Evolutionary conservation across 805 yeast species (phyloP).

Genomic region (Teunomyces stri): DNA sequence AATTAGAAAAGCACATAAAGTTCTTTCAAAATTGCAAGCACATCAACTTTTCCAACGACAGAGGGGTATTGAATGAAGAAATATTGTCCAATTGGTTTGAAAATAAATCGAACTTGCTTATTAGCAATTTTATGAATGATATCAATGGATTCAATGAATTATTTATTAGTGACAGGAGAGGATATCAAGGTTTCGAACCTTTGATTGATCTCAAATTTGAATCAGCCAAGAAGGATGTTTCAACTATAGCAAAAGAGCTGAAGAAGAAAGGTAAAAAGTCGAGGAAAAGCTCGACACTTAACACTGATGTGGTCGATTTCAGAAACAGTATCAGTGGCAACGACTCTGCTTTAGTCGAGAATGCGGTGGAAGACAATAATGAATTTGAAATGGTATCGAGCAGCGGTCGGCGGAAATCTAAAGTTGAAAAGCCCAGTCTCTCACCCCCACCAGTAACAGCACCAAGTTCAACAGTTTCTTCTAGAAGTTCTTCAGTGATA

Average conservation of each 20-base stretch:
- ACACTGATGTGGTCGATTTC: slow-evolving; percentile 22
- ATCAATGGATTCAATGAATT: slow-evolving; percentile 22
- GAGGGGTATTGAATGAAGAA: slow-evolving; percentile 15
- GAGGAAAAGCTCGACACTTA: slow-evolving; percentile 21
- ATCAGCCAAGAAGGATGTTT: not conserved
- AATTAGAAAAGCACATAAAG: slow-evolving; percentile 27
- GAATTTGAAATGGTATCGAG: slow-evolving; percentile 28
- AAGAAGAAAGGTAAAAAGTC: slow-evolving; percentile 15
- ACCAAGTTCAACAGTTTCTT: not conserved
- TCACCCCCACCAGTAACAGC: slow-evolving; percentile 5
- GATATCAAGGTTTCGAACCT: slow-evolving; percentile 33
- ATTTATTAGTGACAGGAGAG: slow-evolving; percentile 35
- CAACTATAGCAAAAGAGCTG: slow-evolving; percentile 1
- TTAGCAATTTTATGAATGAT: slow-evolving; percentile 21
- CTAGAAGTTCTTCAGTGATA: slow-evolving; percentile 1
- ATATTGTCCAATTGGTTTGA: slow-evolving; percentile 19
- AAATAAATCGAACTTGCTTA: slow-evolving; percentile 14
- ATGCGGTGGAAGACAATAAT: slow-evolving; percentile 19
- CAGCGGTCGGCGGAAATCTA: slow-evolving; percentile 16
- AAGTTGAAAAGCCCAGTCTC: slow-evolving; percentile 5
- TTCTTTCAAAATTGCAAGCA: slow-evolving; percentile 28
- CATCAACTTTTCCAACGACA: slow-evolving; percentile 17
- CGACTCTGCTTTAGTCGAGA: slow-evolving; percentile 8
- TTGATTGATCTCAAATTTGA: slow-evolving; percentile 31
- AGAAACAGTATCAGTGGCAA: slow-evolving; percentile 21